Base-by-base conservation (phyloP, 169 alveolate species). In the Theileria parva region DNA sequence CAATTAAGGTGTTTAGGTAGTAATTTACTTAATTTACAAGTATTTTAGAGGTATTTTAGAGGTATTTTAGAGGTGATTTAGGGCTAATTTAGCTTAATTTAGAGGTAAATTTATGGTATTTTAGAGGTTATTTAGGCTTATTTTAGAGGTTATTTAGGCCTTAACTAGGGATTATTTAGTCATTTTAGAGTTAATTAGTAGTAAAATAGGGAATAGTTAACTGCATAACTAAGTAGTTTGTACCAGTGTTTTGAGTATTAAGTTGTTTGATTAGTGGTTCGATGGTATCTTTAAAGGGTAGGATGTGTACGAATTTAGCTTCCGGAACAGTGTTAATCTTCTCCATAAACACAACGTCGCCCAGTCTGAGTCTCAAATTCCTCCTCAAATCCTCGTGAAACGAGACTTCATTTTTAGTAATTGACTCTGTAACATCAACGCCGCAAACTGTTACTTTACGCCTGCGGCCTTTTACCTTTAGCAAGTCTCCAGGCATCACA, bases 301-400 rank as follows among this genome's bases (percentile, higher is more conserved):
- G 23, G 39, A 85, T 23, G 17, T 72, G 50, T 0, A 85, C 74
- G 37, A 77, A 0, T 44, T 77, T 77, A 27, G 88, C 91, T 23
- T 44, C 60, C 2, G 86, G 91, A 12, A 85, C 59, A 61, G 61
- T 81, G 5, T 51, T 63, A 37, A 85, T 17, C 17, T 57, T 75
- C 30, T 85, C 88, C n/a, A 85, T 64, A 12, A 79, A 70, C 8
- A 85, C 60, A 28, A 85, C 85, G 69, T 85, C 91, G 8, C 87
- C 86, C n/a, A 67, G 63, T 21, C 91, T 28, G 21, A 85, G 85
- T 74, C 87, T 69, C n/a, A 85, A 74, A 53, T 85, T 85, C 50
- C 87, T 76, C 12, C 91, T 73, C 30, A 78, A 69, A 70, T 85
- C 91, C 19, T 73, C 30, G 51, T 77, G 87, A 25, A 85, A 53